Evolutionary conservation across 177 flowering plant species (phyloP).

Genomic region (Vitis hybrid): DNA sequence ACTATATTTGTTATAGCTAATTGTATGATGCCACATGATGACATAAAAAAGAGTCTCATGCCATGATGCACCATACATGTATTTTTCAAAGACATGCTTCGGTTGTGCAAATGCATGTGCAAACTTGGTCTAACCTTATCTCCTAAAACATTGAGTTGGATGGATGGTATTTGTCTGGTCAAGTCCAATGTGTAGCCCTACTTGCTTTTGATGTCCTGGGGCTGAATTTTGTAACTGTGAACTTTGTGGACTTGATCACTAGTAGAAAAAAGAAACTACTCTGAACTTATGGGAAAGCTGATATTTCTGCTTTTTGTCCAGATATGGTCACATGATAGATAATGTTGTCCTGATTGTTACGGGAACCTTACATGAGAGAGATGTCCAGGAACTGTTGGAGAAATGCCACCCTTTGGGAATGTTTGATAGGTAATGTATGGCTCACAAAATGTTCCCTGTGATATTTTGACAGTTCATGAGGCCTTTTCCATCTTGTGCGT

Average conservation of each 20-base stretch:
- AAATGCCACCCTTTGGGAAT: conserved; percentile 99
- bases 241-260: conserved; percentile 1
- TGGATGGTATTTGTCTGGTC: background rate
- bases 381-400: conserved; percentile 94
- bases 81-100: too few species aligned
- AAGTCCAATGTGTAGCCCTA: background rate
- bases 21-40: too few species aligned
- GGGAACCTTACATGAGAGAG: conserved; percentile 99
- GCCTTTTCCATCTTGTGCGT: background rate
- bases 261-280: background rate
- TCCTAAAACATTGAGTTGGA: background rate
- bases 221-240: background rate
- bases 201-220: too few species aligned
- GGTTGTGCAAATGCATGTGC: too few species aligned
- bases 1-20: too few species aligned
- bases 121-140: too few species aligned
- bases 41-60: too few species aligned
- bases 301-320: conserved; percentile 23
- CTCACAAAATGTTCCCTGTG: background rate
- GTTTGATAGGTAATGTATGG: conserved; percentile 86
- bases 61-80: too few species aligned
- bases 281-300: conserved; percentile 1
- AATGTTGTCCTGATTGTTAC: conserved; percentile 98
- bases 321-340: conserved; percentile 99
- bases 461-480: background rate